Evolutionary conservation across 179 eudicot species (phyloP), one percentile per base, ranked within the genome.

Genomic region (Sideroxylon spinosum): DNA sequence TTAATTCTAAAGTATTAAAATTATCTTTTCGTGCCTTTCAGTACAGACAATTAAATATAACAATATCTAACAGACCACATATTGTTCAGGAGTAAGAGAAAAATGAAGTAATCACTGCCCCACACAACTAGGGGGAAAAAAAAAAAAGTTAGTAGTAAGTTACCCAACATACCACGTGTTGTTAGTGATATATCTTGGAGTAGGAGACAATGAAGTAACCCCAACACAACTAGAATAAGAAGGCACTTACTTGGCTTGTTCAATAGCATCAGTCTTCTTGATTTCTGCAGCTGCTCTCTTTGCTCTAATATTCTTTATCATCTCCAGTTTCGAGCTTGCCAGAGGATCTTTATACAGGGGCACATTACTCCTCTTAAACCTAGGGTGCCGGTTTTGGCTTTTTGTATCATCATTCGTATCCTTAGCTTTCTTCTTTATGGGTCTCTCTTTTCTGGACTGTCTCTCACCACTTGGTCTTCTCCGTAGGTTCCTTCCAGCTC

Each of bases 281-380:
- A 79, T 74, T 7, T 88, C 88, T 17, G 89, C 82, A 82, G 90
- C 81, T 73, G 82, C 82, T 83, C 99, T 93, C 74, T 89, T 82
- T 63, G 95, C 93, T 84, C 97, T 89, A 64, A 95, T 93, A 78
- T 78, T 91, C 86, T 90, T 95, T 78, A 95, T 86, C 98, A 95
- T 93, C 87, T 95, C 91, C 9, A 93, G 80, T 84, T 95, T 93
- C 81, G 91, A 79, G 78, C 81, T 88, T 8, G 93, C 91, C 81
- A 91, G 75, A 76, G 99, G 99, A 89, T 95, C 98, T 85, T 90
- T 92, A 80, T 80, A 95, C 68, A 67, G 67, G 14, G 99, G 91
- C 46, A 57, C 67, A 6, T 77, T 85, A 46, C 81, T 84, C 76
- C 76, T 90, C 86, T 81, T 86, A 69, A 79, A 55, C 78, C 79